Evolutionary conservation across 2,329 filamentous ascomycete genomes (phyloP), one percentile per base, ranked within the genome.

Genomic region (Diaporthe ampelina): DNA sequence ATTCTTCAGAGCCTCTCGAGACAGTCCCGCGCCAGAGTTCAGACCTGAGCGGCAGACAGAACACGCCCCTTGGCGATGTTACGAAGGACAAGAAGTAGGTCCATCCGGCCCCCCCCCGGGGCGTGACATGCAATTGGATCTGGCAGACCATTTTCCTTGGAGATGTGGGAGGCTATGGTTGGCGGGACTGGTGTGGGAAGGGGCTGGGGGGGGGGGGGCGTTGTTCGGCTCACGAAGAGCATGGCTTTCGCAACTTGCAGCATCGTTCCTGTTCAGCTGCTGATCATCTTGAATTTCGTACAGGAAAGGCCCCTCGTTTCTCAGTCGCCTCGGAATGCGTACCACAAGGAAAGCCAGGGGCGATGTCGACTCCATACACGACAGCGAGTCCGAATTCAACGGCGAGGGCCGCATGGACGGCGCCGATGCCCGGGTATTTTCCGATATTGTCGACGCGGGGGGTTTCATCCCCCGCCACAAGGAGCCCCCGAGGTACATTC

Each of bases 401-500:
- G 89, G 90, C 77, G 90, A 91, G 78, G 83, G 85, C 45, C 90
- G 95, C 77, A 92, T 91, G 43, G 94, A 97, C 81, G 95, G 95
- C 71, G 94, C 93, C 85, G 93, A 97, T 83, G 94, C 95, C 45
- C 91, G 93, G 78, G 92, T 95, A 75, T 96, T 97, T 82, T 93
- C 93, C 50, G 93, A 94, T 75, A 90, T 93, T 68, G 89, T 94
- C 79, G 93, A 91, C 70, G 89, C 90, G 35, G 88, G 85, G 71
- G 93, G 95, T 74, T 98, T 93, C 82, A 94, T 95, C 73, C 96
- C 97, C 10, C 91, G 93, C 76, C 93, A 97, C 80, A 97, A 97
- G 77, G 94, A 95, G 72, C 95, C 96, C 4, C 95, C 95, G 2
- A 91, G 94, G 35, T 98, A 98, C 80, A 97, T 98, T 79, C 94